Conservation (phyloP, 129 eudicot species). For the Heracleum sosnowskyi region DNA sequence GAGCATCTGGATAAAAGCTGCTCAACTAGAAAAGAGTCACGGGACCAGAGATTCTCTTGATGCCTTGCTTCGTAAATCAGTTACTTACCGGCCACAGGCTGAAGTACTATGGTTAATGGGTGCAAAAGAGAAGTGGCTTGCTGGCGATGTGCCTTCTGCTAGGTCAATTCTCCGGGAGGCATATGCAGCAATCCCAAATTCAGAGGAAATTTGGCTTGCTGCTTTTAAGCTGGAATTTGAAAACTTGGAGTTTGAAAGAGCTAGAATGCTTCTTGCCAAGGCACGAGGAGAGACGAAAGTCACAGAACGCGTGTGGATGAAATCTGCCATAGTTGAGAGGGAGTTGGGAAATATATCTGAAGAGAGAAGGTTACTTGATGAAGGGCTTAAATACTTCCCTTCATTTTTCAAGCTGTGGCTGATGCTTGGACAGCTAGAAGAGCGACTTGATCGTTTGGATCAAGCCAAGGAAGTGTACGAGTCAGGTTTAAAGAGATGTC, state of each 20-base stretch:
- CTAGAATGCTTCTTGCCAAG: slow-evolving; percentile 84
- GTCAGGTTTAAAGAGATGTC: slow-evolving; percentile 62
- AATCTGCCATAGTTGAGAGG: slow-evolving; percentile 89
- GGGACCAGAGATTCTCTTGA: slow-evolving; percentile 90
- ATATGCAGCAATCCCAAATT: slow-evolving; percentile 74
- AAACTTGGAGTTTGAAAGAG: slow-evolving; percentile 83
- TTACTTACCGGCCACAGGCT: slow-evolving; percentile 81
- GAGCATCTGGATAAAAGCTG: slow-evolving; percentile 93
- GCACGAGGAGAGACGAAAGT: slow-evolving; percentile 75
- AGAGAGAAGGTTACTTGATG: slow-evolving; percentile 70
- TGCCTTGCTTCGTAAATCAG: slow-evolving; percentile 73
- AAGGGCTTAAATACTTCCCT: slow-evolving; percentile 66
- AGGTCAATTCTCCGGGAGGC: slow-evolving; percentile 84
- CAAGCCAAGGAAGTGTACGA: slow-evolving; percentile 61
- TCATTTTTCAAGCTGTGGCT: slow-evolving; percentile 80
- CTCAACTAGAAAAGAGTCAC: slow-evolving; percentile 91
- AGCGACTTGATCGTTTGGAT: slow-evolving; percentile 40
- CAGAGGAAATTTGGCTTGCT: slow-evolving; percentile 97
- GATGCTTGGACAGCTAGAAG: slow-evolving; percentile 94
- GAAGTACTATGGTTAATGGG: slow-evolving; percentile 95
- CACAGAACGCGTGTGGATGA: slow-evolving; percentile 96
- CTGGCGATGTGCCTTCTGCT: slow-evolving; percentile 92
- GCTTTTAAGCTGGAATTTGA: slow-evolving; percentile 96
- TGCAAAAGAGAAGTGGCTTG: slow-evolving; percentile 98
- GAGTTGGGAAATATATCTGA: slow-evolving; percentile 64